These are phyloP conservation scores for Xylaria castorea DNA, from an alignment of 495 filamentous ascomycete genomes.

Conservation along the genomic window DNA sequence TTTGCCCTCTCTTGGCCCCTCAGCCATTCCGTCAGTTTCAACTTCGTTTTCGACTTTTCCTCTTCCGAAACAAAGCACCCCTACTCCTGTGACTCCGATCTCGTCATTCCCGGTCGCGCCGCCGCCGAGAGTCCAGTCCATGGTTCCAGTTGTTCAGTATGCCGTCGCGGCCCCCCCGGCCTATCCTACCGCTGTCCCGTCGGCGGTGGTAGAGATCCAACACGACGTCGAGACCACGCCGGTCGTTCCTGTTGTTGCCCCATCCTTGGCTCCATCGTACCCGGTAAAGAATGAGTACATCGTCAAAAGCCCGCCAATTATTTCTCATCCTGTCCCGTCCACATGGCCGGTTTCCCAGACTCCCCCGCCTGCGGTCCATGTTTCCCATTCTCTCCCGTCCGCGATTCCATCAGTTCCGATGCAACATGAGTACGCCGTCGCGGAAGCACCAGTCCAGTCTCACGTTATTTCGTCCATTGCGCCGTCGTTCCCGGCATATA, in stretches of 20 bases:
- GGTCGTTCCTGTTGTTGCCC: background rate
- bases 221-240: background rate
- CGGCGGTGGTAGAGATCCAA: background rate
- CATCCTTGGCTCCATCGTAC: background rate
- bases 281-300: constrained; percentile 6
- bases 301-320: background rate
- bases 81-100: background rate
- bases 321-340: background rate
- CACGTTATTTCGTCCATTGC: background rate
- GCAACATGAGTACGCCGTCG: constrained; percentile 2
- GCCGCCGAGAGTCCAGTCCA: background rate
- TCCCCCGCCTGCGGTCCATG: background rate
- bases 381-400: background rate
- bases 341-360: background rate
- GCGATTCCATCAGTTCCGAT: background rate
- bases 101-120: constrained; percentile 18
- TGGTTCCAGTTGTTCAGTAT: background rate
- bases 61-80: background rate
- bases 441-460: background rate
- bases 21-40: background rate
- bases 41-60: background rate
- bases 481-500: background rate
- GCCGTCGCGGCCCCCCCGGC: background rate
- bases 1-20: background rate
- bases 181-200: background rate